Evolutionary conservation across 176 grass and related monocot genomes (phyloP), one percentile per base, ranked within the genome.

Genomic region (Aegilops speltoides): DNA sequence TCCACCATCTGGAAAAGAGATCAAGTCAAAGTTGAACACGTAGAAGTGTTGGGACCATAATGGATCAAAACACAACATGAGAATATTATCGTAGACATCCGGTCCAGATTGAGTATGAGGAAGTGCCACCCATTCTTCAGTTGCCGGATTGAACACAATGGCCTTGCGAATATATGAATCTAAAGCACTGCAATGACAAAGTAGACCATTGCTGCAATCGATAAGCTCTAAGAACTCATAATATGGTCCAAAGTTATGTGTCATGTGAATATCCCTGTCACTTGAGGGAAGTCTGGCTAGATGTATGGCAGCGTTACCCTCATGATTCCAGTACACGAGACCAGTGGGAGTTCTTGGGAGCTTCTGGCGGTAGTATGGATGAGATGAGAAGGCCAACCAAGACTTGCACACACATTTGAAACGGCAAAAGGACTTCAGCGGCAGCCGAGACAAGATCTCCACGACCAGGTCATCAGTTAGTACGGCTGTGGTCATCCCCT

Each of bases 51-150:
- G 60, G 5, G 84, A 86, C 36, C 70, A 22, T 19, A n/a, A 76
- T 68, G 88, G 88, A 83, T 86, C 68, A 26, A 82, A 83, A 32
- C 59, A 79, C 74, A 90, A 57, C 19, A n/a, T n/a, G n/a, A n/a
- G n/a, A n/a, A n/a, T n/a, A n/a, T n/a, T n/a, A n/a, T 24, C 8
- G 20, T 10, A 10, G 16, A 7, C 25, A 8, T 34, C n/a, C 32
- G 20, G 7, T 33, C 65, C 22, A 20, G 26, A 17, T 12, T 54
- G 16, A n/a, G 78, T 43, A 43, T 65, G 2, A n/a, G 68, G 68
- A 40, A 71, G 4, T 71, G 17, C 0, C 22, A 8, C 37, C 79
- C 79, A 91, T 69, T 72, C 59, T 76, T 72, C 17, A 16, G 85
- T 87, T 16, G 64, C 69, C 29, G 85, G 85, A 79, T 80, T 91